Evolutionary conservation across 495 filamentous ascomycete genomes (phyloP).

Genomic region (Tetracladium marchalianum): DNA sequence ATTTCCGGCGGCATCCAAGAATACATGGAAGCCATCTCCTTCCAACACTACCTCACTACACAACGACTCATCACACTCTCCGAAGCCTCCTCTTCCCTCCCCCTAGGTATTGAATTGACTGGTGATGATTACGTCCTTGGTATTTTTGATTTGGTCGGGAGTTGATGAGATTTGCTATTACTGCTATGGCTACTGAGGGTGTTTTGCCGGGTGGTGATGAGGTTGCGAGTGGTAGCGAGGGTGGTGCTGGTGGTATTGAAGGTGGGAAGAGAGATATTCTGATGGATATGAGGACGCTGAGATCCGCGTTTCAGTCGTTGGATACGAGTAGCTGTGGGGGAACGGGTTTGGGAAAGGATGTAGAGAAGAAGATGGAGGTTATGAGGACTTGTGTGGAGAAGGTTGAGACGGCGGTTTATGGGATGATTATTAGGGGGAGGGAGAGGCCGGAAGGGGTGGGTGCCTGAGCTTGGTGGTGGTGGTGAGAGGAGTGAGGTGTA

Average conservation of each 20-base stretch:
- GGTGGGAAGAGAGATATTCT: slow-evolving; percentile 46
- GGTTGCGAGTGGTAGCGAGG: slow-evolving; percentile 27
- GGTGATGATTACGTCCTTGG: slow-evolving; percentile 84
- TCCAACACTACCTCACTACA: slow-evolving; percentile 75
- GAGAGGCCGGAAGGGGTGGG: slow-evolving; percentile 90
- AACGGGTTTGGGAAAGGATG: slow-evolving; percentile 46
- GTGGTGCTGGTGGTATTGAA: slow-evolving; percentile 21
- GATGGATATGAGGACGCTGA: slow-evolving; percentile 62
- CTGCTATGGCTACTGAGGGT: slow-evolving; percentile 58
- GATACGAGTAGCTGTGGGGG: slow-evolving; percentile 32
- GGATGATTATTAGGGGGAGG: slow-evolving; percentile 71
- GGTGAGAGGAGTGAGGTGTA: too few species aligned
- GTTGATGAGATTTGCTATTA: slow-evolving; percentile 92
- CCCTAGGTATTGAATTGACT: slow-evolving; percentile 42
- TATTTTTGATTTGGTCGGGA: slow-evolving; percentile 90
- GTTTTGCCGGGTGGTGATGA: slow-evolving; percentile 32
- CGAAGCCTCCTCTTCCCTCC: slow-evolving; percentile 33
- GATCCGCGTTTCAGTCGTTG: slow-evolving; percentile 62
- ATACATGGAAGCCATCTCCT: slow-evolving; percentile 65
- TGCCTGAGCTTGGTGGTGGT: slow-evolving; percentile 59
- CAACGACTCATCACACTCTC: slow-evolving; percentile 61
- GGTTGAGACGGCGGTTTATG: slow-evolving; percentile 85
- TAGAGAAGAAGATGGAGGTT: slow-evolving; percentile 72
- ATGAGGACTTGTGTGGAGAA: slow-evolving; percentile 87
- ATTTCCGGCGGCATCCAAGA: slow-evolving; percentile 78